phyloP scores from a whole-genome alignment of 306 rosid species.

The Vigna trinervia region DNA sequence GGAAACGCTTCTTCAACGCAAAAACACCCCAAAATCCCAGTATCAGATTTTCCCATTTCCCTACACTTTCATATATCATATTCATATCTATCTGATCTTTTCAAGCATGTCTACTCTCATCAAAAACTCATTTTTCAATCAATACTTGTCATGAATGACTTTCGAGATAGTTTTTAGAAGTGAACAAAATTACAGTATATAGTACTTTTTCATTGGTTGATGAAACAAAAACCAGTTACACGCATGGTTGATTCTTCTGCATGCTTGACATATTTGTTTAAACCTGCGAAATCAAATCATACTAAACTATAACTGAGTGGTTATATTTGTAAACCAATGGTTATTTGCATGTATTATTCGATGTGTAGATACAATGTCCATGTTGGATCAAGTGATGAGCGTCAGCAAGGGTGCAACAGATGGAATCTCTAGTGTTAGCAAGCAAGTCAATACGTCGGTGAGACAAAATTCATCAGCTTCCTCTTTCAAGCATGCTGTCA shows the following conservation, averaged over 20 bases:
- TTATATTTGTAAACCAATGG: neutral
- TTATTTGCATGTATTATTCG: conserved; percentile 3
- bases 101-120: neutral
- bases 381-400: conserved; percentile 73
- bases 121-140: neutral
- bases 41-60: conserved; percentile 30
- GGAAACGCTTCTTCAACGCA: conserved; percentile 54
- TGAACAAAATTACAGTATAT: too few relatives aligned
- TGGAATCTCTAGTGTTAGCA: conserved; percentile 73
- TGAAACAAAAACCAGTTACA: too few relatives aligned
- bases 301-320: neutral
- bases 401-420: conserved; percentile 84
- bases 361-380: conserved; percentile 68
- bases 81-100: neutral
- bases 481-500: neutral
- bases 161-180: too few relatives aligned
- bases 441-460: conserved; percentile 69
- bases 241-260: neutral
- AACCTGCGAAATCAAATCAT: neutral
- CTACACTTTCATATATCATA: neutral
- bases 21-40: conserved; percentile 37
- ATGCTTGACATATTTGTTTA: neutral
- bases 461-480: conserved; percentile 41
- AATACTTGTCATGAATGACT: too few relatives aligned
- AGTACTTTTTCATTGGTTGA: too few relatives aligned